Base-by-base conservation (phyloP, 2,329 filamentous ascomycete genomes). In the Rutstroemia sydowiana region DNA sequence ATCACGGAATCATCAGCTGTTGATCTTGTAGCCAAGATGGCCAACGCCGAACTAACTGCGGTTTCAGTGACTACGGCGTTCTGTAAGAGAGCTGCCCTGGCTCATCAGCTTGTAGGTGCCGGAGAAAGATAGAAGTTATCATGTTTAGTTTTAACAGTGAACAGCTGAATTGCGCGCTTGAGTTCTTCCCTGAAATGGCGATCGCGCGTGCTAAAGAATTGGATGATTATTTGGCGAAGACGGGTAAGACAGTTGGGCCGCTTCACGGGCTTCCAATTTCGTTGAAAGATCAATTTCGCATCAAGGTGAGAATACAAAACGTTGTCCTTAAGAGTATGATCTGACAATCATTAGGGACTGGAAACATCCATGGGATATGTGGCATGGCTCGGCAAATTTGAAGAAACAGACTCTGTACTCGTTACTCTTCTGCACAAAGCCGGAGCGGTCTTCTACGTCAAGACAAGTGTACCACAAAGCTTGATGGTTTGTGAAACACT, bases 291-390 rank as follows among this genome's bases (percentile, higher is more conserved):
- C 78, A 79, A 13, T 84, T 84, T 64, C 75, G 82, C 21, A 69
- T 85, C 39, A 75, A 75, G 53, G 79, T 60, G 30, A 32, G 43
- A 14, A 13, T 13, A 9, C 10, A 6, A 37, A 18, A 16, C n/a
- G 18, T 8, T 7, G 14, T 18, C 7, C 13, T 3, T 18, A 18
- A 8, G 14, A 2, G n/a, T 16, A 16, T 18, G n/a, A 16, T 16
- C 18, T 18, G 14, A 37, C n/a, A n/a, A n/a, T n/a, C n/a, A 5
- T 18, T 67, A 73, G 62, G 74, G 73, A 1, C 68, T 76, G 3
- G 75, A 79, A 54, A 78, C 70, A 0, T 65, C 68, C 0, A 71
- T 71, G 63, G 71, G 68, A 13, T 95, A 90, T 61, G 89, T 95
- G 65, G 81, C 81, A 7, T 64, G 62, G 51, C 61, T 65, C 26